Conservation (phyloP, 164 flowering plant species). For the Nelumbo lutea region DNA sequence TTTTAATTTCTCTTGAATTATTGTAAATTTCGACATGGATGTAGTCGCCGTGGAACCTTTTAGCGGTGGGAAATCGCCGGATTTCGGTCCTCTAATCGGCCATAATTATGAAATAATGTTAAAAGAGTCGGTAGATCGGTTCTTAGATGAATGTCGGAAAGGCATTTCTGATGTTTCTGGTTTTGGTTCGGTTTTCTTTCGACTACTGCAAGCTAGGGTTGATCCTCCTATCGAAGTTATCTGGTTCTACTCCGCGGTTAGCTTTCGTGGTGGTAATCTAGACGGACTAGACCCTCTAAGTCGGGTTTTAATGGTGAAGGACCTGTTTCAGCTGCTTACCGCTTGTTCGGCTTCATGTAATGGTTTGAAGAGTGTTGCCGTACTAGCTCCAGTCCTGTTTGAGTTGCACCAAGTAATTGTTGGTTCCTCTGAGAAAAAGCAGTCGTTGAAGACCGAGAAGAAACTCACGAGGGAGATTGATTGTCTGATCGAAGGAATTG, state of each 20-base stretch:
- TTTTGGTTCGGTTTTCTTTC: constrained; percentile 22
- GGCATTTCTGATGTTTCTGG: constrained; percentile 23
- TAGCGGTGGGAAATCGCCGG: neutral
- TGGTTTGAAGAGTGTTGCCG: constrained; percentile 37
- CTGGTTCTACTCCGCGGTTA: constrained; percentile 66
- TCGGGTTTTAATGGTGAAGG: constrained; percentile 28
- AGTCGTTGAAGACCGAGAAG: constrained; percentile 25
- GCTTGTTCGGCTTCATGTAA: constrained; percentile 45
- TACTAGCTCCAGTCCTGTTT: constrained; percentile 59
- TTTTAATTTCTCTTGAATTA: neutral
- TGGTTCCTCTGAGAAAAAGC: constrained; percentile 19
- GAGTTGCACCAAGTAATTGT: constrained; percentile 30
- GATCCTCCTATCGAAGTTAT: constrained; percentile 70
- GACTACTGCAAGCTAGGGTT: constrained; percentile 24
- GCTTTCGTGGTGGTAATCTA: constrained; percentile 19
- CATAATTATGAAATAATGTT: constrained; percentile 30
- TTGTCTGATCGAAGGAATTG: constrained; percentile 42
- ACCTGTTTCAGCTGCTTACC: constrained; percentile 44
- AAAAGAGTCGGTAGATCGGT: constrained; percentile 35
- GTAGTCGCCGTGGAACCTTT: neutral
- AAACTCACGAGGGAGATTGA: constrained; percentile 34
- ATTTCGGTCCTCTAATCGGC: constrained; percentile 17
- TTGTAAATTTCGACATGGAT: neutral
- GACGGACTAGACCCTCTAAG: constrained; percentile 16
- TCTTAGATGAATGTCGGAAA: constrained; percentile 16